Base-by-base conservation (phyloP, 1,139 yeast species). In the Magnusiomyces fungicola region DNA sequence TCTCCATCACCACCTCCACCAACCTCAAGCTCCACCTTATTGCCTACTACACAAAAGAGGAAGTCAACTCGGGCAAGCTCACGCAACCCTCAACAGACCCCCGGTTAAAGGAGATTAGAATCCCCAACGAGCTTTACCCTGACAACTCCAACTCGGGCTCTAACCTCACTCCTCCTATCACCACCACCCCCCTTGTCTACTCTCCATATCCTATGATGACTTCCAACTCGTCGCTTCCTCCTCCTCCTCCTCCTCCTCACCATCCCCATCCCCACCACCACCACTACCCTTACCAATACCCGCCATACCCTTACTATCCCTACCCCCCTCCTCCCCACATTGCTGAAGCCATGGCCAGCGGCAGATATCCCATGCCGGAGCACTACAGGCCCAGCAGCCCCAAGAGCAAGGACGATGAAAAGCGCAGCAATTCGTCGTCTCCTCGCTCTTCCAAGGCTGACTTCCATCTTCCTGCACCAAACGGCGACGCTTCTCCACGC, bases 21-120 rank as follows among this genome's bases (percentile, higher is more conserved):
- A 72, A 73, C 39, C 74, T 74, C 49, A 79, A 77, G 55, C 63
- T 76, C 22, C 86, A 81, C 57, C 62, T 81, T 47, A 79, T 81
- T 29, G 71, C 80, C 32, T 81, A 81, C 57, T 70, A 71, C 50
- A 63, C 68, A 1, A 63, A 68, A 41, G 66, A 58, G 47, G 69
- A 63, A 48, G 62, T 65, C 21, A 53, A 59, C 24, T 44, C 54
- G 2, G 67, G 66, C 21, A 58, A 58, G 32, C 57, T 69, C 38
- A 53, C 55, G 22, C 69, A 72, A 27, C 80, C 80, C 0, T 64
- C 76, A 1, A 56, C 53, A 16, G 78, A 75, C 56, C 64, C 69
- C 2, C 48, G 56, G 1, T 66, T 75, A 43, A 59, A 63, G 18
- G 55, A 61, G 27, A 56, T 74, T 9, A 57, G 55, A 4, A 63